Percentiles rank a stretch among this genome's conserved stretches.
These are phyloP conservation scores for Pseudisothecium myosuroides DNA, from an alignment of 225 moss, liverwort and hornwort genomes.

Conservation along the genomic window DNA sequence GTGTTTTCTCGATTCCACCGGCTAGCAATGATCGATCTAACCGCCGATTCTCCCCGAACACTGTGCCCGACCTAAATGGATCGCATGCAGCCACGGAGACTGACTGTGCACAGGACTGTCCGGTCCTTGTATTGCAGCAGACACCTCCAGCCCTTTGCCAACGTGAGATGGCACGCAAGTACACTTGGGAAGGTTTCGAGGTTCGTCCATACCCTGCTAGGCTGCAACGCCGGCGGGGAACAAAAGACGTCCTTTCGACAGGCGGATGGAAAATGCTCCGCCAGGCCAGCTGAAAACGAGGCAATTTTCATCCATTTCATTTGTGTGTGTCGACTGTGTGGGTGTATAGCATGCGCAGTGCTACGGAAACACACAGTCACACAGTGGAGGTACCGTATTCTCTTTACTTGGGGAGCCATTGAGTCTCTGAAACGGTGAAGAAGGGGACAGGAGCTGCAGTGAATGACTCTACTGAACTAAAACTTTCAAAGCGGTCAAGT, in stretches of 20 bases:
- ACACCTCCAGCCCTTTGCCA: conserved; percentile 34
- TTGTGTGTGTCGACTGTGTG: background rate
- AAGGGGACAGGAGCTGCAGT: background rate
- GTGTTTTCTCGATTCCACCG: background rate
- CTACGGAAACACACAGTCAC: background rate
- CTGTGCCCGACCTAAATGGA: background rate
- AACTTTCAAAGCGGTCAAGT: background rate
- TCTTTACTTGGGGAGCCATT: background rate
- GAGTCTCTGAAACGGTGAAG: background rate
- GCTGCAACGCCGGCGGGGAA: background rate
- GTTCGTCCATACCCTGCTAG: background rate
- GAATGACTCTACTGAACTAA: background rate
- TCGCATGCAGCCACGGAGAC: background rate
- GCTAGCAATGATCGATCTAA: background rate
- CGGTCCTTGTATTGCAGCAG: conserved; percentile 24
- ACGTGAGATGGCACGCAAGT: conserved; percentile 16
- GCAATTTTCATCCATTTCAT: background rate
- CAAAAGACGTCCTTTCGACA: background rate
- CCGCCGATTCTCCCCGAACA: background rate
- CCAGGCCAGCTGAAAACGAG: background rate
- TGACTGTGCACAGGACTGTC: conserved; percentile 14
- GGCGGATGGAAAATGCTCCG: background rate
- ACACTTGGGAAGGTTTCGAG: conserved; percentile 38
- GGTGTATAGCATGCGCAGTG: background rate
- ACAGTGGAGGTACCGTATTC: background rate